Base-by-base conservation (phyloP, 768 basidiomycete genomes). In the Termitomyces sp. region DNA sequence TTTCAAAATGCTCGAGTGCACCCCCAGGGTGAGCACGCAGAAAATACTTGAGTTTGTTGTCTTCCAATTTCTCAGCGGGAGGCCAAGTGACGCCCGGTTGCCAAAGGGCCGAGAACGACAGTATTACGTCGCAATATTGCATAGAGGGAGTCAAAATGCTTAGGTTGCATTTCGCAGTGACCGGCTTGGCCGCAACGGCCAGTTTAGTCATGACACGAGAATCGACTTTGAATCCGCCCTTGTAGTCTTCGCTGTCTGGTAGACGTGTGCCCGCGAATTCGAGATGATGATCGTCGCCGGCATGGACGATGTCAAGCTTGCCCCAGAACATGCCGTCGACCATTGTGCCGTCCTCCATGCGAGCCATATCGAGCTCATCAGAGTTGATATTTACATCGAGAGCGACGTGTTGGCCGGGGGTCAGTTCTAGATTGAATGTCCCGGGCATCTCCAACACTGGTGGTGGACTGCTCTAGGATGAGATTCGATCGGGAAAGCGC, bases 281-380 rank as follows among this genome's bases (percentile, higher is more conserved):
- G 80, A 94, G 81, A 56, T 79, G 79, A 70, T 94, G 92, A 18
- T 73, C 85, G 64, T 90, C 88, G 33, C 85, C 88, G 1, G 82
- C 75, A 66, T 94, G 92, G 13, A 92, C 81, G 52, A 94, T 90
- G 63, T 84, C 84, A 54, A 94, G 82, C 67, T 92, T 92, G 4
- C 92, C 92, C 90, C 88, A 93, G 72, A 92, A 94, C 71, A 82
- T 75, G 42, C 92, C 92, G 50, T 90, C 92, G 20, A 94, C 92
- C 24, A 84, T 75, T 14, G 89, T 92, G 1, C 91, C 92, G 64
- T 94, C 92, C 62, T 93, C 92, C 87, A 91, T 92, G 51, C 89
- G 82, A 2, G 92, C 88, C 92, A 94, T 93, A 68, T 94, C 92
- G 36, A 92, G 80, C 63, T 92, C 92, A 36, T 89, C 88, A 3